Evolutionary conservation across 2,329 filamentous ascomycete species (phyloP).

Genomic region (Diaporthe helianthi): DNA sequence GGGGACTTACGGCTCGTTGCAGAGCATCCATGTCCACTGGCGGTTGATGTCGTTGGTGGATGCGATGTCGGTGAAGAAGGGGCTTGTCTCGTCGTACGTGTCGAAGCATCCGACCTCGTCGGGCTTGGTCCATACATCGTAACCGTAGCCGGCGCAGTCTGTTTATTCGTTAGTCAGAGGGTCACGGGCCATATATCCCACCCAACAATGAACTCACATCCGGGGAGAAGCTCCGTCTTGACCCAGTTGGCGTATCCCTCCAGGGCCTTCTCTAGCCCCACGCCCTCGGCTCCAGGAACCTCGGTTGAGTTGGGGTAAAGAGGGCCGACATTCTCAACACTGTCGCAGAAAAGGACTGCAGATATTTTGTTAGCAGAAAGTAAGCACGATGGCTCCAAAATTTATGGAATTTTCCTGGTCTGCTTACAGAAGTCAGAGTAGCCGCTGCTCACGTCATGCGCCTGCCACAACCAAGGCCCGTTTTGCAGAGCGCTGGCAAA

Average conservation of each 20-base stretch:
- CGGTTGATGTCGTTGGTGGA: constrained; percentile 52
- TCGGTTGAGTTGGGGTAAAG: constrained; percentile 51
- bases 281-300: constrained; percentile 56
- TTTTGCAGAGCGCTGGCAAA: constrained; percentile 58
- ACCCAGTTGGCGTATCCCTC: constrained; percentile 59
- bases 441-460: constrained; percentile 54
- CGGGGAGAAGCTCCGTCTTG: constrained; percentile 50
- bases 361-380: constrained; percentile 49
- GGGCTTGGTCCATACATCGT: constrained; percentile 53
- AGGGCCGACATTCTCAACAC: constrained; percentile 52
- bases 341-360: constrained; percentile 51
- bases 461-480: constrained; percentile 66
- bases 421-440: constrained; percentile 48
- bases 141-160: constrained; percentile 49
- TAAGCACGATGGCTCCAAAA: constrained; percentile 38
- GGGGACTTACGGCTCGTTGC: constrained; percentile 53
- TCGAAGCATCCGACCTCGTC: constrained; percentile 54
- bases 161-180: constrained; percentile 33
- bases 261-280: constrained; percentile 58
- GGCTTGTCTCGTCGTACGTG: constrained; percentile 53
- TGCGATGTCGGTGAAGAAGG: constrained; percentile 46
- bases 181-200: not conserved
- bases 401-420: fast-evolving
- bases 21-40: constrained; percentile 64
- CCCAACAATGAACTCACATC: constrained; percentile 40